Evolutionary conservation across 345 rosid species (phyloP), one percentile per base, ranked within the genome.

Genomic region (Litchi chinensis): DNA sequence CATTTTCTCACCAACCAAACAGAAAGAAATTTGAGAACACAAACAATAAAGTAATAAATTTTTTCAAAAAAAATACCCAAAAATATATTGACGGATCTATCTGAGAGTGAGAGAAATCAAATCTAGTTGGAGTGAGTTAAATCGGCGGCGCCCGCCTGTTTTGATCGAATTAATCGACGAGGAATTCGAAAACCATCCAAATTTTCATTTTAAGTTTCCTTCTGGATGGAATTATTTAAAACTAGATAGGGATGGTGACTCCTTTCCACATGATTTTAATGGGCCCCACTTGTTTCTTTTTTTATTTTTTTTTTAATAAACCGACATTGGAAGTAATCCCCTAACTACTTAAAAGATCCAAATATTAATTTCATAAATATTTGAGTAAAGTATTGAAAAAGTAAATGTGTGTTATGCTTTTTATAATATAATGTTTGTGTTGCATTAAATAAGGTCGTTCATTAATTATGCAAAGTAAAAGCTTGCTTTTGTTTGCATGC

Each of bases 61-160:
- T n/a, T n/a, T n/a, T n/a, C n/a, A n/a, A n/a, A n/a, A n/a, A n/a
- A n/a, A n/a, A n/a, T 66, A 86, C 89, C 89, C 76, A 83, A 76
- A 65, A 74, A 24, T 19, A 76, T 81, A 79, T 68, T 77, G 4
- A 65, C 73, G 74, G 87, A 87, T 88, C 90, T 75, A 60, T 60
- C 24, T 2, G 28, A 60, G 21, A 56, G 81, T 71, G 75, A 71
- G 65, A 67, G 56, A 39, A 71, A 75, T 24, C 74, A 70, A 62
- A 70, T 65, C 77, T 48, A 52, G 64, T 65, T 4, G 46, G 46
- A 48, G 60, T 46, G 46, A 65, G 63, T 79, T 70, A 83, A 81
- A 82, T 63, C 81, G 88, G 78, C 87, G 83, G 91, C 91, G 84
- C 84, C 85, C 86, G 88, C 85, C 56, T 66, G 68, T 59, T 60